phyloP scores from a whole-genome alignment of 768 basidiomycete genomes.

The Cytidiella melzeri region DNA sequence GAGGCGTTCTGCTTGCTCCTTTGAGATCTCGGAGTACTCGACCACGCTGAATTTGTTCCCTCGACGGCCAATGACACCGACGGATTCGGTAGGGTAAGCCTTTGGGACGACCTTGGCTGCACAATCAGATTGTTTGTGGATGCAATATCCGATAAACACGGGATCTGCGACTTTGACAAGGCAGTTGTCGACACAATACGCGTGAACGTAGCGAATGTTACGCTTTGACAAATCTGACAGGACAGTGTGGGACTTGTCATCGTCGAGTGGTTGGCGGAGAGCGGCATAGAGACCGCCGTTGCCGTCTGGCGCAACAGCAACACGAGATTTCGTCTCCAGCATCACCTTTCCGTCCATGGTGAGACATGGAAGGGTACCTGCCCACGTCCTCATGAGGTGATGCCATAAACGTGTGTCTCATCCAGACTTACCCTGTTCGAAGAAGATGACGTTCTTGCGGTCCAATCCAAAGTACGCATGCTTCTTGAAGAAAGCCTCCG shows the following conservation, averaged over 20 bases:
- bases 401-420: no score
- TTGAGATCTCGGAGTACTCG: slow-evolving; percentile 94
- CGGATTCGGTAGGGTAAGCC: slow-evolving; percentile 76
- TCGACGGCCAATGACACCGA: slow-evolving; percentile 87
- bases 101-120: slow-evolving; percentile 98
- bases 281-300: slow-evolving; percentile 98
- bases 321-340: slow-evolving; percentile 66
- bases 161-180: slow-evolving; percentile 97
- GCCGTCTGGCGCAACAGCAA: slow-evolving; percentile 97
- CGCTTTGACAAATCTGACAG: slow-evolving; percentile 76
- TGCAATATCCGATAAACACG: slow-evolving; percentile 92
- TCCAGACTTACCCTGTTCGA: slow-evolving; percentile 87
- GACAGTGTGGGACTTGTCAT: slow-evolving; percentile 61
- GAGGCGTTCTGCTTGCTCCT: slow-evolving; percentile 77
- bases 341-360: slow-evolving; percentile 92
- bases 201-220: slow-evolving; percentile 83
- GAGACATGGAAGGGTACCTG: slow-evolving; percentile 93
- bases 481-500: slow-evolving; percentile 76
- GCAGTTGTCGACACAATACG: slow-evolving; percentile 98
- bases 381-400: not conserved
- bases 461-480: slow-evolving; percentile 80
- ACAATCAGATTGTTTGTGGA: slow-evolving; percentile 82
- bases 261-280: slow-evolving; percentile 65
- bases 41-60: slow-evolving; percentile 87
- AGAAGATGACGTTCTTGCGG: slow-evolving; percentile 78